Evolutionary conservation across 106 monocot species (phyloP).

Genomic region (Dioscorea zingiberensis): DNA sequence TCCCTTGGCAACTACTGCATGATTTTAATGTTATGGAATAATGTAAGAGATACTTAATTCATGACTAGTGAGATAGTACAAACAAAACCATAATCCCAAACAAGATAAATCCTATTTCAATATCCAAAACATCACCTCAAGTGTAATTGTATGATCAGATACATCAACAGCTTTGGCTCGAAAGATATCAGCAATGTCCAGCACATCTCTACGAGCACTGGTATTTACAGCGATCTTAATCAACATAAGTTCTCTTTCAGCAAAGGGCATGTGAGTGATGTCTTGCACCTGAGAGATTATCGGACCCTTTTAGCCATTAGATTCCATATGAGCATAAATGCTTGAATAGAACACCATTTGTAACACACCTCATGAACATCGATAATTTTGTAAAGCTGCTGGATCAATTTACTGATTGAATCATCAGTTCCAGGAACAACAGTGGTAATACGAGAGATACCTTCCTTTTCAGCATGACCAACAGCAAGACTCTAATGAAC

Average conservation of each 20-base stretch:
- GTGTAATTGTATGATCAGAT: slow-evolving; percentile 96
- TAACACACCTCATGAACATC: slow-evolving; percentile 71
- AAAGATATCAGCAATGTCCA: slow-evolving; percentile 90
- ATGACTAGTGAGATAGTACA: too few species aligned
- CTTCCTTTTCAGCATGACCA: slow-evolving; percentile 72
- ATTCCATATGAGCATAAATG: not conserved
- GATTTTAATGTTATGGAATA: too few species aligned
- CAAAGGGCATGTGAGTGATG: slow-evolving; percentile 78
- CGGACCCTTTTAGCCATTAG: not conserved
- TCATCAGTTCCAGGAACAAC: slow-evolving; percentile 91
- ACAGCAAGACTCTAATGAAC: slow-evolving; percentile 82
- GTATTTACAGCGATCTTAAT: slow-evolving; percentile 95
- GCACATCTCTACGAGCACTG: slow-evolving; percentile 74
- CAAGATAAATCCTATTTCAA: not conserved
- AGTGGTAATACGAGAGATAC: slow-evolving; percentile 87
- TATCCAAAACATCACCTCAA: slow-evolving; percentile 45
- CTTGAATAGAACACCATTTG: not conserved
- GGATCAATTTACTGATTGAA: slow-evolving; percentile 71
- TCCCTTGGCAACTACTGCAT: too few species aligned
- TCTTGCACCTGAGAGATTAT: slow-evolving; percentile 59
- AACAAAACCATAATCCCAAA: too few species aligned
- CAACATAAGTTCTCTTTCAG: slow-evolving; percentile 93
- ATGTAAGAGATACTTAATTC: too few species aligned
- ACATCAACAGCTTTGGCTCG: slow-evolving; percentile 93
- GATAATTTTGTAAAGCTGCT: slow-evolving; percentile 85